Evolutionary conservation across 108 stramenopile species (phyloP).

Genomic region (Skeletonema menzelii): DNA sequence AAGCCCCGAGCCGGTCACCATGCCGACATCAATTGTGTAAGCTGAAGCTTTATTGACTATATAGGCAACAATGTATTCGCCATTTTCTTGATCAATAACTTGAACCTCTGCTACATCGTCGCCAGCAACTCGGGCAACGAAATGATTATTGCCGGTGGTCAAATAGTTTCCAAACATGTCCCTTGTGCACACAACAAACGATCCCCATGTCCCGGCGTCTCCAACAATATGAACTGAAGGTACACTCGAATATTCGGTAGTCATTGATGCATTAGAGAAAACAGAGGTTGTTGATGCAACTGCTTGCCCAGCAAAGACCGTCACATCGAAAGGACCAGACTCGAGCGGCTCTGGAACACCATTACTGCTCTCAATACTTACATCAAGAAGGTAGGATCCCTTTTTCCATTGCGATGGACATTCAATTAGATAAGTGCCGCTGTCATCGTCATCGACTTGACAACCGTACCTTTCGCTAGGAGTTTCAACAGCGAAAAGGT

Average conservation of each 20-base stretch:
- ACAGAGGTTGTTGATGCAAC: slow-evolving; percentile 22
- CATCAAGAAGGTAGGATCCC: slow-evolving; percentile 3
- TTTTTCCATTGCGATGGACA: slow-evolving; percentile 4
- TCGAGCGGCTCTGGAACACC: slow-evolving; percentile 1
- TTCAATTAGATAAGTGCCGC: slow-evolving; percentile 8
- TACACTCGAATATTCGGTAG: not conserved
- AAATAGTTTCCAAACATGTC: slow-evolving; percentile 21
- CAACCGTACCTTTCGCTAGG: not conserved
- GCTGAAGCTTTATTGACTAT: slow-evolving; percentile 15
- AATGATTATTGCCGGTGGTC: slow-evolving; percentile 10
- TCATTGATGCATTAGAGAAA: not conserved
- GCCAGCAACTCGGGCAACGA: slow-evolving; percentile 15
- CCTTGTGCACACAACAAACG: slow-evolving; percentile 19
- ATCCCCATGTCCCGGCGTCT: slow-evolving; percentile 8
- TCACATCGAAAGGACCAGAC: slow-evolving; percentile 24
- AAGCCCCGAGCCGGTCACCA: slow-evolving; percentile 25
- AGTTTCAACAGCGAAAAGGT: not conserved
- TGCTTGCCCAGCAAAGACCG: slow-evolving; percentile 12
- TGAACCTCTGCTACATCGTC: slow-evolving; percentile 1
- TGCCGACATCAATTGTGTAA: slow-evolving; percentile 22
- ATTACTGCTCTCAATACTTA: not conserved
- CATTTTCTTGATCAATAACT: slow-evolving; percentile 31
- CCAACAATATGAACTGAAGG: not conserved
- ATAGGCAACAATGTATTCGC: slow-evolving; percentile 23
- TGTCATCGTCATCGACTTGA: not conserved